phyloP scores from a whole-genome alignment of 2,329 filamentous ascomycete genomes.

The Colletotrichum spinosum region DNA sequence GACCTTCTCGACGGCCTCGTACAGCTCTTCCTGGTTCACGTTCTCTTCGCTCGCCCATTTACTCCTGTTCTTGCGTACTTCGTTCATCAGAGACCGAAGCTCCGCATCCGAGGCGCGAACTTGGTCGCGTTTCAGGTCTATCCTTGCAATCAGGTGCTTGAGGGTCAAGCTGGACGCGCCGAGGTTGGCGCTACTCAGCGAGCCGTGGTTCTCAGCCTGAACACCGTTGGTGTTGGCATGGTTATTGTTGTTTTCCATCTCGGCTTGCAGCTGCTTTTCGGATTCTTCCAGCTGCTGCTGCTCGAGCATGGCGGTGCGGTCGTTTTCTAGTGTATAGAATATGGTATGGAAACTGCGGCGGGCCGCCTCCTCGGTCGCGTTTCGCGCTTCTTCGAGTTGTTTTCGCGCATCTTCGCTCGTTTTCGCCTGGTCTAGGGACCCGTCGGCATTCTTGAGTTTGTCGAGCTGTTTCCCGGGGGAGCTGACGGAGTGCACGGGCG shows the following conservation, averaged over 20 bases:
- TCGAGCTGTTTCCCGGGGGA: slow-evolving; percentile 67
- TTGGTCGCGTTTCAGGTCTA: slow-evolving; percentile 91
- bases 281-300: slow-evolving; percentile 97
- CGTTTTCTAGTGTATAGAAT: slow-evolving; percentile 95
- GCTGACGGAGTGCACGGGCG: slow-evolving; percentile 70
- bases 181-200: slow-evolving; percentile 91
- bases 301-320: slow-evolving; percentile 95
- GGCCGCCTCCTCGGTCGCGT: slow-evolving; percentile 88
- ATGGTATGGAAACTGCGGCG: slow-evolving; percentile 92
- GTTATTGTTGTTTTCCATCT: slow-evolving; percentile 80
- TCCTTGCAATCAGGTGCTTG: slow-evolving; percentile 95
- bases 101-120: slow-evolving; percentile 95
- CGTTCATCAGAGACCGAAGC: slow-evolving; percentile 91
- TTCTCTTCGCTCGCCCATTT: slow-evolving; percentile 99
- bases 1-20: slow-evolving; percentile 96
- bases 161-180: slow-evolving; percentile 95
- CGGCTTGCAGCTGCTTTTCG: slow-evolving; percentile 94
- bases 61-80: slow-evolving; percentile 96
- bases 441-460: slow-evolving; percentile 63
- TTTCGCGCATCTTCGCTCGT: slow-evolving; percentile 90
- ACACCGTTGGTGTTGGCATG: slow-evolving; percentile 61
- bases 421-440: slow-evolving; percentile 68
- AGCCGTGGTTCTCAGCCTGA: slow-evolving; percentile 79
- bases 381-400: slow-evolving; percentile 91
- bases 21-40: slow-evolving; percentile 96